Percentiles rank a stretch among this genome's conserved stretches.
These are phyloP conservation scores for Candida odintsovae DNA, from an alignment of 805 yeast species.

Conservation along the genomic window DNA sequence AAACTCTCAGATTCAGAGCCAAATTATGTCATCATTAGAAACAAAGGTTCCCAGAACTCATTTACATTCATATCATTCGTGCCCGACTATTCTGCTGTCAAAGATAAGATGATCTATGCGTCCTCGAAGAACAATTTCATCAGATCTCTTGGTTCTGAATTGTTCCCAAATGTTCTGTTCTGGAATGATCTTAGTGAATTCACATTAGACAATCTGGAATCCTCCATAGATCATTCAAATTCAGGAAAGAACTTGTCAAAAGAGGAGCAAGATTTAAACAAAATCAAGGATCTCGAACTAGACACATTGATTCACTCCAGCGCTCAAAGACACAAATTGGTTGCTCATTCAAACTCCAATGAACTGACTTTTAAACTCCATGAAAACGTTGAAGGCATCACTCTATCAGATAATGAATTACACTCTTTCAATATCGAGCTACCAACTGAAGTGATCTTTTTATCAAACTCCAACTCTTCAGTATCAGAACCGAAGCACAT, in stretches of 20 bases:
- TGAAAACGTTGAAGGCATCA: conserved; percentile 22
- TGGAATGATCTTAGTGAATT: conserved; percentile 30
- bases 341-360: conserved; percentile 21
- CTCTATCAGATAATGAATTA: conserved; percentile 28
- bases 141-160: conserved; percentile 61
- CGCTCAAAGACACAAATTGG: conserved; percentile 24
- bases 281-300: conserved; percentile 39
- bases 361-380: conserved; percentile 22
- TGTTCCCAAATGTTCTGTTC: conserved; percentile 28
- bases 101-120: conserved; percentile 90
- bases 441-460: conserved; percentile 40
- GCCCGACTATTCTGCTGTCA: conserved; percentile 79
- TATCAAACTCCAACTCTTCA: conserved; percentile 23
- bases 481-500: conserved; percentile 25
- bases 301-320: conserved; percentile 27
- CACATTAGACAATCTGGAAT: conserved; percentile 41
- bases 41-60: conserved; percentile 19
- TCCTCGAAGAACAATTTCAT: conserved; percentile 76
- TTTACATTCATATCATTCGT: conserved; percentile 72
- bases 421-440: conserved; percentile 48
- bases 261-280: conserved; percentile 48
- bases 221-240: conserved; percentile 30
- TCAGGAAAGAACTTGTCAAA: conserved; percentile 46
- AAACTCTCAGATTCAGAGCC: conserved; percentile 35
- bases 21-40: conserved; percentile 43